phyloP scores from a whole-genome alignment of 768 basidiomycete genomes.

The Chalciporus pseudorubinellus region DNA sequence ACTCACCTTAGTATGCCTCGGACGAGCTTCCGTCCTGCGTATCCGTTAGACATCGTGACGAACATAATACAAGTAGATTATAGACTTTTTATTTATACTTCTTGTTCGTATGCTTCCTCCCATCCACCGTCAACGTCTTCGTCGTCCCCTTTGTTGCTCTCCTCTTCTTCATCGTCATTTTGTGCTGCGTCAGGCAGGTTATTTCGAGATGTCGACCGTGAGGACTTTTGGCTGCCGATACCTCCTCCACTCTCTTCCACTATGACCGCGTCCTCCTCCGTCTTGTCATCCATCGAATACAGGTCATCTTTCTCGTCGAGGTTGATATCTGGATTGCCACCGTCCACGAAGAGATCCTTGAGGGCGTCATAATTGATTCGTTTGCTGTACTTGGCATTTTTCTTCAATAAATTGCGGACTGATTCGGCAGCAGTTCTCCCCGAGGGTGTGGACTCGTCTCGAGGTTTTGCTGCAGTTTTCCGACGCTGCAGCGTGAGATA shows the following conservation, averaged over 20 bases:
- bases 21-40: not conserved
- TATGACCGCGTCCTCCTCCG: constrained; percentile 37
- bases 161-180: constrained; percentile 24
- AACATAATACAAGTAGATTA: not conserved
- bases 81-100: constrained; percentile 40
- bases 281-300: constrained; percentile 53
- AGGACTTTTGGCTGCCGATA: constrained; percentile 31
- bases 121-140: constrained; percentile 35
- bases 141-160: constrained; percentile 41
- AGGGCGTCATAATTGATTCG: constrained; percentile 93
- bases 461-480: constrained; percentile 61
- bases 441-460: constrained; percentile 65
- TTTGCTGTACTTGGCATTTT: constrained; percentile 85
- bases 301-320: constrained; percentile 47
- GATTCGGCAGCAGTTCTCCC: constrained; percentile 35
- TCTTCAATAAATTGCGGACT: constrained; percentile 60
- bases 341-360: constrained; percentile 68
- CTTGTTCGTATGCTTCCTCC: constrained; percentile 69
- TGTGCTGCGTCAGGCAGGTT: constrained; percentile 2
- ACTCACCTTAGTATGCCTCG: not conserved
- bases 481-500: constrained; percentile 50
- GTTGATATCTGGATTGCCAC: constrained; percentile 17
- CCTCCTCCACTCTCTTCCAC: constrained; percentile 42
- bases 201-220: constrained; percentile 27
- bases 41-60: not conserved